Percentiles rank a stretch among this genome's conserved stretches.
Conservation (phyloP, 1,284 basidiomycete genomes). For the Porogramme epimiltina region DNA sequence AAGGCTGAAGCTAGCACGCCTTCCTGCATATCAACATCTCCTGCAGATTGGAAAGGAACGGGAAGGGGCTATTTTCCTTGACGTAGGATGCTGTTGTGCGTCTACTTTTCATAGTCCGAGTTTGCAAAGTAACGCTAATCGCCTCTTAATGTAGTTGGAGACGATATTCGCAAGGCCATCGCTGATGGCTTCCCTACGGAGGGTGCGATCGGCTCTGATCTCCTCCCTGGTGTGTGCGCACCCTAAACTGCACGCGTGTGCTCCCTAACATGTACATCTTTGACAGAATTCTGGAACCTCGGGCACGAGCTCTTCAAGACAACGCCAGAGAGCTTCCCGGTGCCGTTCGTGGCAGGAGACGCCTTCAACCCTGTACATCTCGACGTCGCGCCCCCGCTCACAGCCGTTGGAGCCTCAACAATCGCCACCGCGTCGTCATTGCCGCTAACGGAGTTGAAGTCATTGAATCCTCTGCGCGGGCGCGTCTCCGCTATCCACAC, state of each 20-base stretch:
- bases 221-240: constrained; percentile 35
- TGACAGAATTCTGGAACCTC: constrained; percentile 36
- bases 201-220: constrained; percentile 37
- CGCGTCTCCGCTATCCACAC: constrained; percentile 49
- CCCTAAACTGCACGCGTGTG: too few relatives aligned
- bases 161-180: constrained; percentile 43
- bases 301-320: constrained; percentile 36
- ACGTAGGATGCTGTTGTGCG: constrained; percentile 52
- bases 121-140: not conserved
- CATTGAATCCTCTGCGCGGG: constrained; percentile 45
- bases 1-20: too few relatives aligned
- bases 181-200: constrained; percentile 40
- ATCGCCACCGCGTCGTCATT: constrained; percentile 27
- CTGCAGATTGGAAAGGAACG: constrained; percentile 41
- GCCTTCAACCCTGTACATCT: constrained; percentile 42
- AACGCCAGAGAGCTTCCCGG: constrained; percentile 42
- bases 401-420: constrained; percentile 3
- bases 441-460: constrained; percentile 33
- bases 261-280: constrained; percentile 21
- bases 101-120: not conserved
- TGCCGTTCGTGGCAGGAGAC: constrained; percentile 48
- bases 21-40: constrained; percentile 44
- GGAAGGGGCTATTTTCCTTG: constrained; percentile 47
- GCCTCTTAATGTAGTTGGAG: constrained; percentile 42
- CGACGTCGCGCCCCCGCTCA: too few relatives aligned